Conservation (phyloP, 2,329 filamentous ascomycete genomes). For the Triangularia setosa region DNA sequence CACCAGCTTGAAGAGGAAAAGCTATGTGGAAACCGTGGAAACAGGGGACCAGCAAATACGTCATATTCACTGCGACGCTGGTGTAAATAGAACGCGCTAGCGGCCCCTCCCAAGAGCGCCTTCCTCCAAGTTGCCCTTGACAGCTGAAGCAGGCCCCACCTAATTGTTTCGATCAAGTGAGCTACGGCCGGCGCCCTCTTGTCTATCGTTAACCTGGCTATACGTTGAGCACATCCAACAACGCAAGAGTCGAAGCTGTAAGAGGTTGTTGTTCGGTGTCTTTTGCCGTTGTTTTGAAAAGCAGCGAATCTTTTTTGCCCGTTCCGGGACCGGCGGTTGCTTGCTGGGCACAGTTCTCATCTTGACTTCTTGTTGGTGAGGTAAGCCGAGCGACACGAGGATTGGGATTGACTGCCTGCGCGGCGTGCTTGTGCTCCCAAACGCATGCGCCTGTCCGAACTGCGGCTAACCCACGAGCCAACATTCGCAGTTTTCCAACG, state of each 20-base stretch:
- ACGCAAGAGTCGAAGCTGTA: background rate
- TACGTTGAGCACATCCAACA: background rate
- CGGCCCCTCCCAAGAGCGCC: background rate
- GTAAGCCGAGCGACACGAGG: background rate
- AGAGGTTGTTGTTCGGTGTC: background rate
- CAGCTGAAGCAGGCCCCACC: conserved; percentile 19
- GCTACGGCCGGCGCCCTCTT: background rate
- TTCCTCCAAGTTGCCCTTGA: conserved; percentile 20
- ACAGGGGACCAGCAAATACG: conserved; percentile 2
- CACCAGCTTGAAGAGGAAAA: background rate
- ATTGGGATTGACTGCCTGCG: background rate
- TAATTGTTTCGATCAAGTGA: conserved; percentile 13
- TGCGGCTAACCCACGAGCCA: conserved; percentile 7
- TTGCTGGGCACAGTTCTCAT: background rate
- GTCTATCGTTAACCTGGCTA: background rate
- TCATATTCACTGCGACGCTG: background rate
- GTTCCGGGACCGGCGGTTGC: background rate
- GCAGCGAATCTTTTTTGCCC: background rate
- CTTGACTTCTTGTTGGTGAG: background rate
- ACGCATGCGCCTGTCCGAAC: conserved; percentile 4
- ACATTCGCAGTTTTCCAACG: background rate
- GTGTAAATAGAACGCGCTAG: background rate
- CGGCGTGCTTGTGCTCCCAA: background rate
- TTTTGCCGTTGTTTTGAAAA: background rate
- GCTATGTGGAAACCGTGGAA: background rate